phyloP scores from a whole-genome alignment of 1,139 yeast species.

The Saccharomyces hybrid region DNA sequence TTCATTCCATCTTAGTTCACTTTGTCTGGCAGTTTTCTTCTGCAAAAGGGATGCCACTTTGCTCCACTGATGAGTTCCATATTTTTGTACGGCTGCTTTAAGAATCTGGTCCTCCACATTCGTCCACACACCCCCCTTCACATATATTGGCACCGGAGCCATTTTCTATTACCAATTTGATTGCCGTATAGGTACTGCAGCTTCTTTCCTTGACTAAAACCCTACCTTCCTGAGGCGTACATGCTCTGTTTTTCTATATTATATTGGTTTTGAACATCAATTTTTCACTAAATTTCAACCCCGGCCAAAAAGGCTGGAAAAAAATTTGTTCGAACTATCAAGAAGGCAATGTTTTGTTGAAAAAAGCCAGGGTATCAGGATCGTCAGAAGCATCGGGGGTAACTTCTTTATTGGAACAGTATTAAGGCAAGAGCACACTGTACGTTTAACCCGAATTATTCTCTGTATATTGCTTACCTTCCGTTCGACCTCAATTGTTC shows the following conservation, averaged over 20 bases:
- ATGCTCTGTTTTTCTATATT: neutral
- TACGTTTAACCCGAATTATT: neutral
- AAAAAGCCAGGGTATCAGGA: neutral
- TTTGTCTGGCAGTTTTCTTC: slow-evolving; percentile 83
- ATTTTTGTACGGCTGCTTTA: slow-evolving; percentile 85
- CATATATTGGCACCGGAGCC: slow-evolving; percentile 46
- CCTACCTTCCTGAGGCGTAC: neutral
- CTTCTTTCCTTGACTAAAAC: too few species aligned
- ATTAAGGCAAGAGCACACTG: neutral
- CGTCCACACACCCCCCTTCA: slow-evolving; percentile 88
- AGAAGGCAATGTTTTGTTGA: neutral
- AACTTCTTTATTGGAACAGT: neutral
- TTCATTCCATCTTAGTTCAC: slow-evolving; percentile 89
- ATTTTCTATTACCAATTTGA: neutral
- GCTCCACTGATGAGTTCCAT: slow-evolving; percentile 93
- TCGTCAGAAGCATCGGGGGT: neutral
- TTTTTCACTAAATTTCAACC: neutral
- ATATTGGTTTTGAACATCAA: neutral
- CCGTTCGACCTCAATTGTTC: neutral
- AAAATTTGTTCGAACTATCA: neutral
- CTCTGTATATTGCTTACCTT: neutral
- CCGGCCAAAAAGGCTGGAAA: neutral
- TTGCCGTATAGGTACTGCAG: neutral
- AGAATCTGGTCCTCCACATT: slow-evolving; percentile 85
- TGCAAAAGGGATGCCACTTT: slow-evolving; percentile 82